phyloP scores from a whole-genome alignment of 192 early-diverging fungal species.

The Diversispora eburnea region DNA sequence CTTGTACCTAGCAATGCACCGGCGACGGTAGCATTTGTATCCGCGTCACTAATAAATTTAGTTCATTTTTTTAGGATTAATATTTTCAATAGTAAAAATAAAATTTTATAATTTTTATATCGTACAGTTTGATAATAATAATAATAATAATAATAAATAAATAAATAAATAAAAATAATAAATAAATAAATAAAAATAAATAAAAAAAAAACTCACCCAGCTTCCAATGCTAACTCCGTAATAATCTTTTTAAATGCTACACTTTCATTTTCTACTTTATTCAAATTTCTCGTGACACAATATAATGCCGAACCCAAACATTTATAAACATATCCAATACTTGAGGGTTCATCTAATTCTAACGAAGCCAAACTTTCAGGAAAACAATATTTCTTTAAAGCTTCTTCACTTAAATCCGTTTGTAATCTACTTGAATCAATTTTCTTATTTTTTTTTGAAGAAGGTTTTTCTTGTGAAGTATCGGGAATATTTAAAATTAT shows the following conservation, averaged over 20 bases:
- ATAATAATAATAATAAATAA: neutral
- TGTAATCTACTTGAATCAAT: conserved; percentile 15
- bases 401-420: conserved; percentile 30
- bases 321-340: conserved; percentile 56
- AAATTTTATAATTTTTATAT: too few species aligned
- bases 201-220: conserved; percentile 34
- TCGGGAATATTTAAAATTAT: neutral
- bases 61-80: conserved; percentile 24
- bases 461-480: neutral
- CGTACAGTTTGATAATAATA: neutral
- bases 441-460: neutral
- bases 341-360: conserved; percentile 35
- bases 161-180: neutral
- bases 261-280: conserved; percentile 15
- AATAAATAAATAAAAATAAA: neutral
- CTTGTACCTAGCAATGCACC: conserved; percentile 50
- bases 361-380: conserved; percentile 33
- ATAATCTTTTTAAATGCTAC: conserved; percentile 43
- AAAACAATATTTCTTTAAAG: conserved; percentile 33
- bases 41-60: conserved; percentile 44
- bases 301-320: conserved; percentile 44
- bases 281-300: conserved; percentile 34
- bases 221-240: conserved; percentile 49
- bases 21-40: conserved; percentile 54
- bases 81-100: too few species aligned